These are phyloP conservation scores for Arthrobotrys conoides DNA, from an alignment of 2,329 filamentous ascomycete genomes.

Conservation along the genomic window DNA sequence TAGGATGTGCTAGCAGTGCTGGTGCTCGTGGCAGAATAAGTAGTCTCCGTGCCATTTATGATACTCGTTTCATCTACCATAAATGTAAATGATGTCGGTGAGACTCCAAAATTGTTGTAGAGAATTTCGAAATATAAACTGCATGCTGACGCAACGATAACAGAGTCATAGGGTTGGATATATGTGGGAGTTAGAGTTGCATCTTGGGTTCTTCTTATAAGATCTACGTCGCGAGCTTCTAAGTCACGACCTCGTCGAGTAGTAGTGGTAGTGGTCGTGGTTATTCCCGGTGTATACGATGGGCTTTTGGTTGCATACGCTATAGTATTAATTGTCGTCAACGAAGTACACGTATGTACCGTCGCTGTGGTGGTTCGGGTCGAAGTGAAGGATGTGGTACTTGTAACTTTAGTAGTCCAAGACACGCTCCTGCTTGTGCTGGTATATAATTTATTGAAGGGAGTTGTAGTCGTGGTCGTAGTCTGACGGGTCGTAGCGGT, in stretches of 20 bases:
- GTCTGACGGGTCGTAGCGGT: not conserved
- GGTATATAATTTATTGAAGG: not conserved
- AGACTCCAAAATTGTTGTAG: not conserved
- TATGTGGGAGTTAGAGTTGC: slow-evolving; percentile 17
- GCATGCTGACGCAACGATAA: slow-evolving; percentile 35
- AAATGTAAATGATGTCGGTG: slow-evolving; percentile 27
- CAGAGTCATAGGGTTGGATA: slow-evolving; percentile 14
- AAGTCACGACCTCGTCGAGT: not conserved
- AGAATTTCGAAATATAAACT: slow-evolving; percentile 22
- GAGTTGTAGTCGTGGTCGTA: slow-evolving; percentile 24
- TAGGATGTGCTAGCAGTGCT: slow-evolving; percentile 26
- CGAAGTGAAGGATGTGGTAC: not conserved
- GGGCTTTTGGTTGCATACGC: not conserved
- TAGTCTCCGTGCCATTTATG: not conserved
- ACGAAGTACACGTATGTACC: not conserved
- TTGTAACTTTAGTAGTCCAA: not conserved
- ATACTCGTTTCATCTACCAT: slow-evolving; percentile 23
- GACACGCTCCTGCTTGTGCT: not conserved
- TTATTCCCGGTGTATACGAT: not conserved
- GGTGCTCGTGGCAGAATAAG: slow-evolving; percentile 7
- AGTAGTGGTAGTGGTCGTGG: not conserved
- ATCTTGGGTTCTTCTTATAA: slow-evolving; percentile 9
- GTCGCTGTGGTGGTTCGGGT: not conserved
- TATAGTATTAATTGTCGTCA: not conserved
- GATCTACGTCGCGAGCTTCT: not conserved